Evolutionary conservation across 2,329 filamentous ascomycete genomes (phyloP), one percentile per base, ranked within the genome.

Genomic region (Fusarium nanum): DNA sequence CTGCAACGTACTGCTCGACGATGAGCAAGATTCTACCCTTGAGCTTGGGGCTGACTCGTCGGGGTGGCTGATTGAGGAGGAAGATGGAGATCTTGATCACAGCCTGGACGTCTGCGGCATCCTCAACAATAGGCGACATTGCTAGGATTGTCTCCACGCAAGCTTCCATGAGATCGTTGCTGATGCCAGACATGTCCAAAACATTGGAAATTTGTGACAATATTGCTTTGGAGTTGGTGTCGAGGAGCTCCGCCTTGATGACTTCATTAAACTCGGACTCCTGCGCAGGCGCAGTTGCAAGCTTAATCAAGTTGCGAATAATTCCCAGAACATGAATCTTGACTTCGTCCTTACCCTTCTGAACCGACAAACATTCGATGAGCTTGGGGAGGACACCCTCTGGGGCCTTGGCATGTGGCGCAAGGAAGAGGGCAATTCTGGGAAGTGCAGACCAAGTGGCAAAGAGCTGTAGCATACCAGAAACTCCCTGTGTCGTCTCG

Each of bases 401-500:
- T 14, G 91, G 87, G 40, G 79, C 78, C 16, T 74, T 72, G 12
- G 66, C 74, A 52, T 81, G 77, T 11, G 80, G 79, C 10, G 76
- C 79, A 10, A 99, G 84, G 73, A 96, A 93, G 9, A 90, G 76
- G 2, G 91, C 89, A 2, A 89, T 91, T 65, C 85, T 86, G 1
- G 88, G 84, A 23, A 91, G 86, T 61, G 87, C 87, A 6, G 93
- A 91, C 92, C 95, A 97, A 3, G 92, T 92, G 6, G 89, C 89
- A 68, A 99, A 89, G 7, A 99, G 84, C 67, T 91, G 90, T 66
- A 98, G 86, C 42, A 94, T 87, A 18, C 91, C 92, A 5, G 96
- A 98, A 10, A 98, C 85, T 16, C 93, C 93, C 77, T 99, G 94
- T 0, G 93, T 92, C 45, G 93, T 97, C 81, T 99, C 96, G 7